phyloP scores from a whole-genome alignment of 768 basidiomycete genomes.

The Tricholoma furcatifolium region DNA sequence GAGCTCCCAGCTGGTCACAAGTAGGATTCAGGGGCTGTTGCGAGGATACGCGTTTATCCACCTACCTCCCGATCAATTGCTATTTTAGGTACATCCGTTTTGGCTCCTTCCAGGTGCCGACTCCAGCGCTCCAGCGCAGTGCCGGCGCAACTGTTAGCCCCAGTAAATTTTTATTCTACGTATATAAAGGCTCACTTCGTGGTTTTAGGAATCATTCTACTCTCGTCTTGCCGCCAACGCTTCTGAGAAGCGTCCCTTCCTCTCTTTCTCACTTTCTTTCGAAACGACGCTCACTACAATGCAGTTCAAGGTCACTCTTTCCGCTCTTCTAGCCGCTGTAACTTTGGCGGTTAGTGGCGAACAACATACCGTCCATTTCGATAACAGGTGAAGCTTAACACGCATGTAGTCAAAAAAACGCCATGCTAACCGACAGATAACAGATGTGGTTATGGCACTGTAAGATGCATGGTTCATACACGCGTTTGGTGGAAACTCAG shows the following conservation, averaged over 20 bases:
- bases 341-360: slow-evolving; percentile 25
- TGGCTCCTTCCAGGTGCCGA: too few species aligned
- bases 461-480: slow-evolving; percentile 10
- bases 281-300: neutral
- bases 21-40: too few species aligned
- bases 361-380: slow-evolving; percentile 34
- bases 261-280: neutral
- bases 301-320: slow-evolving; percentile 14
- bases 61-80: too few species aligned
- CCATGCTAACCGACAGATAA: too few species aligned
- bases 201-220: neutral
- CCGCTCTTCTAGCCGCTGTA: slow-evolving; percentile 18
- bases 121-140: neutral
- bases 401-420: neutral
- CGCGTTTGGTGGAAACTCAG: neutral
- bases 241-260: neutral
- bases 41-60: too few species aligned
- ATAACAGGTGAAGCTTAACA: slow-evolving; percentile 24
- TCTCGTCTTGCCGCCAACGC: neutral
- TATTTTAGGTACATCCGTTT: too few species aligned
- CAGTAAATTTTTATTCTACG: neutral
- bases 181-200: neutral
- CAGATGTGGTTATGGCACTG: slow-evolving; percentile 34
- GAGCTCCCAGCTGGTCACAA: too few species aligned
- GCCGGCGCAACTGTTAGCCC: neutral